Evolutionary conservation across 2,329 filamentous ascomycete genomes (phyloP).

Genomic region (Chaetomiaceae sp.): DNA sequence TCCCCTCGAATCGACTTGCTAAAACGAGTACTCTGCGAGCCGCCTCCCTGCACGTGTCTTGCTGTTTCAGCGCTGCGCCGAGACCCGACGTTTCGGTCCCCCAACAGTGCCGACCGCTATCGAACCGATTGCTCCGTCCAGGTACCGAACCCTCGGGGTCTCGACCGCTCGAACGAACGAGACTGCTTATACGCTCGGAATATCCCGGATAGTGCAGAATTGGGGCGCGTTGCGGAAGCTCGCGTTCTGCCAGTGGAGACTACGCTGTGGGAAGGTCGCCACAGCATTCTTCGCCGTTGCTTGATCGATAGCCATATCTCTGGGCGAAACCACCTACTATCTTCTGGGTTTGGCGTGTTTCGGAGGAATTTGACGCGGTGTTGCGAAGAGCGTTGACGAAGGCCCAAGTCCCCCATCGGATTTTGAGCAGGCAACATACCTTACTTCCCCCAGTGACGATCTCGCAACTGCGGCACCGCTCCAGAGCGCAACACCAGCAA

Average conservation of each 20-base stretch:
- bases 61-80: not conserved
- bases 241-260: not conserved
- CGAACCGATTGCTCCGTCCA: not conserved
- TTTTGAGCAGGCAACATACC: not conserved
- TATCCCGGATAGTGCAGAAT: not conserved
- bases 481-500: not conserved
- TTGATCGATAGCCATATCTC: not conserved
- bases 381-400: not conserved
- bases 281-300: not conserved
- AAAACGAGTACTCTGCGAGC: not conserved
- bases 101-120: not conserved
- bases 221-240: not conserved
- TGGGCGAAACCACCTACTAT: not conserved
- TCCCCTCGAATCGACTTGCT: not conserved
- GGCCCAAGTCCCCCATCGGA: not conserved
- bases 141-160: slow-evolving; percentile 1
- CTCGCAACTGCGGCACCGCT: not conserved
- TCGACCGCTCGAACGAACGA: not conserved
- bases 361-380: too few species aligned
- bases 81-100: not conserved
- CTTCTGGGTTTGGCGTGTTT: not conserved
- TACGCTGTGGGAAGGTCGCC: not conserved
- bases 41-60: not conserved
- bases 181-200: not conserved
- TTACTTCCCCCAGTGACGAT: too few species aligned